Evolutionary conservation across 2,329 filamentous ascomycete genomes (phyloP).

Genomic region (Alternaria novae-zelandiae): DNA sequence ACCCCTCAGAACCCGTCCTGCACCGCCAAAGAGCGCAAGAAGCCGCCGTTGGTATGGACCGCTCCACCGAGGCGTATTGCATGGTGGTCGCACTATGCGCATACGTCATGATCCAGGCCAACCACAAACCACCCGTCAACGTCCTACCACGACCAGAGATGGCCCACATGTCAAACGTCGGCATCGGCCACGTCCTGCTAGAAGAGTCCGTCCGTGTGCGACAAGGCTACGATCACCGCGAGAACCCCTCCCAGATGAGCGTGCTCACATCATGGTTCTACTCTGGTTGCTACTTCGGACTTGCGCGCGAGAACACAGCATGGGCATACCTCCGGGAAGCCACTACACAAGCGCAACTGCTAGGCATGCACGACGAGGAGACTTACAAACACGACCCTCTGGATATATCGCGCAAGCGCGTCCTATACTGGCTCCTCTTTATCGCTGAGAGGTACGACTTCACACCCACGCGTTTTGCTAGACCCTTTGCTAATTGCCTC

Average conservation of each 20-base stretch:
- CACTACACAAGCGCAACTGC: slow-evolving; percentile 64
- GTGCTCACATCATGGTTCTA: slow-evolving; percentile 70
- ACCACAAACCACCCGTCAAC: slow-evolving; percentile 52
- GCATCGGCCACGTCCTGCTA: slow-evolving; percentile 62
- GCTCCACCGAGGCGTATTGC: slow-evolving; percentile 63
- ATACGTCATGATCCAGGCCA: slow-evolving; percentile 58
- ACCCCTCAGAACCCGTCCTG: slow-evolving; percentile 68
- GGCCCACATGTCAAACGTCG: slow-evolving; percentile 51
- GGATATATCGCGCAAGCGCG: slow-evolving; percentile 61
- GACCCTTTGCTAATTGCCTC: slow-evolving; percentile 7
- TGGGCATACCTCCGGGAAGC: slow-evolving; percentile 69
- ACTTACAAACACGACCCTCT: slow-evolving; percentile 59
- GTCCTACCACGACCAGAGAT: slow-evolving; percentile 56
- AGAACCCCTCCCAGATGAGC: slow-evolving; percentile 61
- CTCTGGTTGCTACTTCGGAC: slow-evolving; percentile 66
- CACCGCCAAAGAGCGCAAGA: slow-evolving; percentile 61
- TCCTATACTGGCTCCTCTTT: slow-evolving; percentile 69
- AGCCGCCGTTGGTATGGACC: slow-evolving; percentile 59
- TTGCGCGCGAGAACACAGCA: slow-evolving; percentile 66
- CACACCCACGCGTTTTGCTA: not conserved
- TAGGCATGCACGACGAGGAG: slow-evolving; percentile 65
- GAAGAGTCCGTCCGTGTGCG: slow-evolving; percentile 65
- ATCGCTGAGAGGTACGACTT: slow-evolving; percentile 62
- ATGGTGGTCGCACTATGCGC: slow-evolving; percentile 60
- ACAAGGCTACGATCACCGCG: slow-evolving; percentile 64